A percentile compares a stretch with the other conserved stretches of the same genome.
phyloP scores from a whole-genome alignment of 2,329 filamentous ascomycete species.

The Pseudodiploospora longispora region DNA sequence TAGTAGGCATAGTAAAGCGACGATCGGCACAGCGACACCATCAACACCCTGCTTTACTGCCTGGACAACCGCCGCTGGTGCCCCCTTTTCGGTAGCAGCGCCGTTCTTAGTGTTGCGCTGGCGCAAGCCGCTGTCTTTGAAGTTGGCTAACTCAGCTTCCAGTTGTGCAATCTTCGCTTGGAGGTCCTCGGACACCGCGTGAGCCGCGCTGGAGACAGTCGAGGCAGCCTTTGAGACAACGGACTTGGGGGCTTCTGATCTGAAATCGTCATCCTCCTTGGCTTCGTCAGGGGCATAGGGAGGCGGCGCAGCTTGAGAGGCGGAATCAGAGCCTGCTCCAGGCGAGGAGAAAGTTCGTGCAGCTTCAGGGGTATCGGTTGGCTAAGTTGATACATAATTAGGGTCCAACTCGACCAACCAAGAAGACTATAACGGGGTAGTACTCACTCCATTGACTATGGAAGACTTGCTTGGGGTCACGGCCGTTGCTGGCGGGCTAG shows the following conservation, averaged over 20 bases:
- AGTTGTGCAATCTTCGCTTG: constrained; percentile 68
- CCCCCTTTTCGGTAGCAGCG: constrained; percentile 42
- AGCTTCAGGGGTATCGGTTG: constrained; percentile 35
- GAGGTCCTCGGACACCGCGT: constrained; percentile 48
- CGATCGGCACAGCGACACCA: constrained; percentile 81
- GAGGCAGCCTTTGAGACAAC: constrained; percentile 33
- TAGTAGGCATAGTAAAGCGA: constrained; percentile 73
- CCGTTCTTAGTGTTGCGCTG: constrained; percentile 63
- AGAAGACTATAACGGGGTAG: background rate
- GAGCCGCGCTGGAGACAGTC: constrained; percentile 36
- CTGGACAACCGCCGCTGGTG: constrained; percentile 40
- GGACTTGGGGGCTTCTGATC: constrained; percentile 19
- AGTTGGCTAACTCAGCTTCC: constrained; percentile 60
- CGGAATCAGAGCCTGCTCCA: constrained; percentile 23
- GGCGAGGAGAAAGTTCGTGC: constrained; percentile 40
- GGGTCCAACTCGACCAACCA: background rate
- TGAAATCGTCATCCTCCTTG: constrained; percentile 22
- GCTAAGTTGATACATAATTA: constrained; percentile 15
- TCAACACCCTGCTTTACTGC: constrained; percentile 50
- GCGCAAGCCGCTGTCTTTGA: constrained; percentile 67
- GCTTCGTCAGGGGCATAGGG: constrained; percentile 27
- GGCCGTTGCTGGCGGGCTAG: constrained; percentile 14
- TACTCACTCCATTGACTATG: constrained; percentile 32
- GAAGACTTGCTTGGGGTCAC: constrained; percentile 35
- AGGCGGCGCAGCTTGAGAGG: constrained; percentile 23